phyloP scores from a whole-genome alignment of 2,329 filamentous ascomycete genomes.

The Fusarium staphyleae region DNA sequence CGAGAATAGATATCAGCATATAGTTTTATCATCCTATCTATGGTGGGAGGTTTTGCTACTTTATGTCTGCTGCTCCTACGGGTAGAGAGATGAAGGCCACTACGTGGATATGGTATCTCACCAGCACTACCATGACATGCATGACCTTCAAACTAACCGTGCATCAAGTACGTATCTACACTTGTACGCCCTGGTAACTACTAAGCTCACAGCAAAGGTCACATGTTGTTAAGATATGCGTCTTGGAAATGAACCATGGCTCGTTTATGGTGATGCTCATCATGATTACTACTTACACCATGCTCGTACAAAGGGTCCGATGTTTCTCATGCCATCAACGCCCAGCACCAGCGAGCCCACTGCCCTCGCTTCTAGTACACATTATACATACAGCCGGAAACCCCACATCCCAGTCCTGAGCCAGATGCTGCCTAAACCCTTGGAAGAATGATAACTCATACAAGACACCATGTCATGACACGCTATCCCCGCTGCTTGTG shows the following conservation, averaged over 20 bases:
- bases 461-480: slow-evolving; percentile 10
- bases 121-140: too few relatives aligned
- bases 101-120: too few relatives aligned
- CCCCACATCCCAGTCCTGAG: slow-evolving; percentile 9
- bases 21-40: too few relatives aligned
- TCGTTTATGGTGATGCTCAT: neutral
- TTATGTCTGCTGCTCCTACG: too few relatives aligned
- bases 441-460: slow-evolving; percentile 2
- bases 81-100: too few relatives aligned
- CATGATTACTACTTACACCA: slow-evolving; percentile 18
- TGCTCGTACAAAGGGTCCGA: slow-evolving; percentile 9
- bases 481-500: slow-evolving; percentile 3
- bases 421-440: slow-evolving; percentile 1
- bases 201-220: too few relatives aligned
- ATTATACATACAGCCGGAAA: slow-evolving; percentile 4
- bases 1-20: too few relatives aligned
- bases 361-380: slow-evolving; percentile 8
- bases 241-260: neutral
- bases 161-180: too few relatives aligned
- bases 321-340: slow-evolving; percentile 4
- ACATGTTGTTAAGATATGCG: neutral
- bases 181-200: too few relatives aligned
- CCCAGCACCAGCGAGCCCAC: neutral
- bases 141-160: too few relatives aligned
- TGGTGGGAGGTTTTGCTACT: too few relatives aligned